A percentile compares a stretch with the other conserved stretches of the same genome.
These are phyloP conservation scores for Tetrapisispora taiwanensis DNA, from an alignment of 805 yeast species.

Conservation along the genomic window DNA sequence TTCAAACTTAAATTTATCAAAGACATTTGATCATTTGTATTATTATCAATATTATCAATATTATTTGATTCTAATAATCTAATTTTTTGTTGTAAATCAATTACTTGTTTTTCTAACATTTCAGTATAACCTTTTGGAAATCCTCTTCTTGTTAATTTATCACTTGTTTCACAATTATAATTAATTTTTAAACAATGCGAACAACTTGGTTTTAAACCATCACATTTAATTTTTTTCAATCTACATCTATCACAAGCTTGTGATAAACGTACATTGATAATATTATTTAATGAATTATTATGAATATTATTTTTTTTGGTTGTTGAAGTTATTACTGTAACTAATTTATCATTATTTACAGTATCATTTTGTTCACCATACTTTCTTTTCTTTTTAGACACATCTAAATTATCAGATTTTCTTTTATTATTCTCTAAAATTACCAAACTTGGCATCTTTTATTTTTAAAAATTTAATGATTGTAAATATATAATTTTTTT, in stretches of 20 bases:
- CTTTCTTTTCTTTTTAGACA: neutral
- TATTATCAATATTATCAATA: too few relatives aligned
- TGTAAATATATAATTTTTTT: too few relatives aligned
- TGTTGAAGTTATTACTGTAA: neutral
- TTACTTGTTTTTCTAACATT: slow-evolving; percentile 53
- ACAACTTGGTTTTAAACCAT: slow-evolving; percentile 50
- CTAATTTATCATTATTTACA: neutral
- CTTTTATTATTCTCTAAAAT: neutral
- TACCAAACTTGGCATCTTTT: neutral
- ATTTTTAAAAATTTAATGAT: too few relatives aligned
- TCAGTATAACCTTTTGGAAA: slow-evolving; percentile 78
- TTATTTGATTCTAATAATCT: slow-evolving; percentile 16
- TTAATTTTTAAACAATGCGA: slow-evolving; percentile 56
- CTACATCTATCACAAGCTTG: slow-evolving; percentile 86
- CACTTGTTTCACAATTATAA: slow-evolving; percentile 61
- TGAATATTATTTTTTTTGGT: neutral
- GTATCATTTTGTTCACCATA: neutral
- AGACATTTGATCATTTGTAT: too few relatives aligned
- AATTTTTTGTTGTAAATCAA: slow-evolving; percentile 37
- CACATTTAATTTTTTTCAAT: slow-evolving; percentile 32
- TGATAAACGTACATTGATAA: slow-evolving; percentile 21
- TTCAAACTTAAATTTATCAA: too few relatives aligned
- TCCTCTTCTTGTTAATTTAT: slow-evolving; percentile 63
- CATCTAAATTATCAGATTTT: neutral
- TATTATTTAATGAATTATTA: slow-evolving; percentile 18